Percentiles rank a stretch among this genome's conserved stretches.
These are phyloP conservation scores for Stipa capillata DNA, from an alignment of 176 grass and related monocot species.

Conservation along the genomic window DNA sequence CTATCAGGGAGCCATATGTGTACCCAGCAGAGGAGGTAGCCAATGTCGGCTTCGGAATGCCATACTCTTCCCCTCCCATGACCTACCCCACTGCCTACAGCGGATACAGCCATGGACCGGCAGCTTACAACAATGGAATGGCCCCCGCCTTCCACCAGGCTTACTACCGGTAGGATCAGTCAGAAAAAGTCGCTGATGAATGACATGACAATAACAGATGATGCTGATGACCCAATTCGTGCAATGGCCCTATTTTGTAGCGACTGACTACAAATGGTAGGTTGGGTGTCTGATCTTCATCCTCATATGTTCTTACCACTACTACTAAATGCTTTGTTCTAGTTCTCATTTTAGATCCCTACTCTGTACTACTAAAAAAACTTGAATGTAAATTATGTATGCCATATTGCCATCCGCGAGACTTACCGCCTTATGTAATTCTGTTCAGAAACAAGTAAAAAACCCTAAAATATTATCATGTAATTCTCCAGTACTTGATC, in stretches of 20 bases:
- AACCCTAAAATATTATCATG: conserved; percentile 22
- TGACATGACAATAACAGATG: conserved; percentile 61
- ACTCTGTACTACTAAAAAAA: conserved; percentile 41
- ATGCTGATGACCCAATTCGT: conserved; percentile 23
- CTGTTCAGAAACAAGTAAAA: conserved; percentile 11
- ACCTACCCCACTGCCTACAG: conserved; percentile 55
- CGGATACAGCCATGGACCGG: conserved; percentile 45
- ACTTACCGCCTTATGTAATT: conserved; percentile 19
- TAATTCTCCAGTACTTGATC: conserved; percentile 35
- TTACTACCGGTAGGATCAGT: conserved; percentile 70
- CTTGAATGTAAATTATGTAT: conserved; percentile 87
- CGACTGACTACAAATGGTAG: conserved; percentile 76
- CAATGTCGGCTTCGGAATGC: conserved; percentile 36
- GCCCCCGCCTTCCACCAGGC: conserved; percentile 62
- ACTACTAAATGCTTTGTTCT: conserved; percentile 46
- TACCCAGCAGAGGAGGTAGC: conserved; percentile 59
- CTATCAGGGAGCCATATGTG: conserved; percentile 61
- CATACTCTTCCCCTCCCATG: conserved; percentile 64
- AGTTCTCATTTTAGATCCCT: conserved; percentile 57
- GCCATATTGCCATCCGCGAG: conserved; percentile 1
- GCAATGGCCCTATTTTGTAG: conserved; percentile 77
- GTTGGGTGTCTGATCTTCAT: conserved; percentile 32
- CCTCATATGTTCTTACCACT: conserved; percentile 27
- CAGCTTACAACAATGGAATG: conserved; percentile 48
- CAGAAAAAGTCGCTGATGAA: conserved; percentile 41